Evolutionary conservation across 1,284 basidiomycete genomes (phyloP).

Genomic region (Malassezia furfur): DNA sequence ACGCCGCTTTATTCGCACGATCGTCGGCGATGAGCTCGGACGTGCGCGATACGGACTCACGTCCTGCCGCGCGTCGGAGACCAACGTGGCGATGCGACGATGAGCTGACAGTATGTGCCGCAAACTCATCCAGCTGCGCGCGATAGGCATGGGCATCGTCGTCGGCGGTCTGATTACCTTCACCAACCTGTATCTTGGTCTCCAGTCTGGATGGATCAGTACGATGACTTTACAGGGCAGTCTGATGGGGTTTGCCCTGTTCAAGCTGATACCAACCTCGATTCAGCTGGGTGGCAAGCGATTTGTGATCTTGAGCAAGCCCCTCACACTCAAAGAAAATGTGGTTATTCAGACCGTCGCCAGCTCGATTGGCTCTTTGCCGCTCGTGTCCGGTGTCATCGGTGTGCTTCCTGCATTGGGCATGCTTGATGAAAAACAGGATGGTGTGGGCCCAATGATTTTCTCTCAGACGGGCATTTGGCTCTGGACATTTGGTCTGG

Average conservation of each 20-base stretch:
- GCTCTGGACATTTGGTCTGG: constrained; percentile 74
- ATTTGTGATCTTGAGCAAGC: constrained; percentile 36
- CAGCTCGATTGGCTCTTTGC: constrained; percentile 68
- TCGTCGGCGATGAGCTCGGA: not conserved
- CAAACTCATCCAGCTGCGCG: constrained; percentile 35
- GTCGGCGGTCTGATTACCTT: constrained; percentile 67
- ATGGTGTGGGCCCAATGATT: constrained; percentile 66
- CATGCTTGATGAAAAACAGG: constrained; percentile 63
- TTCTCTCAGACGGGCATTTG: constrained; percentile 64
- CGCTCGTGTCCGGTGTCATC: constrained; percentile 72
- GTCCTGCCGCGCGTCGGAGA: not conserved
- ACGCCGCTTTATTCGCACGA: too few species aligned
- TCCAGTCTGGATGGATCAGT: constrained; percentile 65
- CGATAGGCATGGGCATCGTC: constrained; percentile 56
- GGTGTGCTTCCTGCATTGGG: constrained; percentile 85
- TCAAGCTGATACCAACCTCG: constrained; percentile 54
- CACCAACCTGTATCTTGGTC: constrained; percentile 66
- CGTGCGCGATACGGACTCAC: not conserved
- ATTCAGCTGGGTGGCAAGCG: constrained; percentile 19
- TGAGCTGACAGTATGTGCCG: not conserved
- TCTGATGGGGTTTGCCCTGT: constrained; percentile 78
- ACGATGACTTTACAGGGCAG: constrained; percentile 95
- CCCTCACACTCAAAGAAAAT: constrained; percentile 77
- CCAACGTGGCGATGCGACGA: not conserved
- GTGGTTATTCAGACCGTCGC: constrained; percentile 85